Base-by-base conservation (phyloP, 192 early-diverging fungal genomes). In the Backusella morwellensis region DNA sequence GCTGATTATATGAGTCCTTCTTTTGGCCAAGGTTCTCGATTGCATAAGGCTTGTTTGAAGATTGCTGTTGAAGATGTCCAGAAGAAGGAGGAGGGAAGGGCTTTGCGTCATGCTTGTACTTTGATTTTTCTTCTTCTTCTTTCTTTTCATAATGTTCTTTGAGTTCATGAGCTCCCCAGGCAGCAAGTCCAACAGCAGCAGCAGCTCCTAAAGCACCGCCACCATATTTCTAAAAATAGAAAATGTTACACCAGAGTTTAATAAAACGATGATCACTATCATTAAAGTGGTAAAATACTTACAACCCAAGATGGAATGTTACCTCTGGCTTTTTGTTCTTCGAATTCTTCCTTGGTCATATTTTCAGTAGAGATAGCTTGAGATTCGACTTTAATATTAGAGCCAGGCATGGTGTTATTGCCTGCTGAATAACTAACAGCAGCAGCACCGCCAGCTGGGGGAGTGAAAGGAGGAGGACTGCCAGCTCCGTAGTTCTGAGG, bases 141-240 rank as follows among this genome's bases (percentile, higher is more conserved):
- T 74, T 77, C 8, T 80, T 68, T 2, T 80, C 59, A 9, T 77
- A 71, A 47, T 80, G 78, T 41, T 83, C 78, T 17, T 83, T 79
- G 1, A 80, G 19, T 75, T 83, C 82, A 75, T 77, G 63, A 6
- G 74, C 78, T 17, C 54, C 76, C 70, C 66, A 83, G 8, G 82
- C 71, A 34, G 75, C 75, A 42, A 83, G 75, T 67, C 82, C 82
- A 35, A 83, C 36, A 38, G 78, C 82, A 38, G 78, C 82, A 54
- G 82, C 82, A 42, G 75, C 82, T 66, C 75, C 82, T 68, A 77
- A 59, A 40, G 75, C 75, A 40, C 69, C 75, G 40, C 82, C 82
- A 75, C 82, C 82, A 50, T 76, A 72, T 80, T 83, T 83, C 82
- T 83, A 75, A 34, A 74, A 68, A 59, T 54, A 63, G 23, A 35